A percentile compares a stretch with the other conserved stretches of the same genome.
These are phyloP conservation scores for Daedalea quercina DNA, from an alignment of 768 basidiomycete genomes.

Conservation along the genomic window DNA sequence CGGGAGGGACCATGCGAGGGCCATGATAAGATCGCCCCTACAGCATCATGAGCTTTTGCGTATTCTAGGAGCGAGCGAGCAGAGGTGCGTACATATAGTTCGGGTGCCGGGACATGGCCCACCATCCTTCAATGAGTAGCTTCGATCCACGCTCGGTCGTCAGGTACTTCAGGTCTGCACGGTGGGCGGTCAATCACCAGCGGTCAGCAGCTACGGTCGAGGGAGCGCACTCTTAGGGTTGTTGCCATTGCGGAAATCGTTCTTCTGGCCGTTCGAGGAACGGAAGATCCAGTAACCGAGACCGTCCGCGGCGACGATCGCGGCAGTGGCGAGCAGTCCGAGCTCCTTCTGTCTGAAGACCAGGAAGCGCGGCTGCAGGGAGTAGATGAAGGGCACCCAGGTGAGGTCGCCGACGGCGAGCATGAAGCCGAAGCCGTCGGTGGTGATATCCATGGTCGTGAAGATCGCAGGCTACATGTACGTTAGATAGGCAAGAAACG, in stretches of 20 bases:
- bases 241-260: slow-evolving; percentile 86
- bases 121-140: slow-evolving; percentile 94
- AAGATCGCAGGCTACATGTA: slow-evolving; percentile 68
- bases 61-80: not conserved
- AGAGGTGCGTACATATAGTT: slow-evolving; percentile 64
- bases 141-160: slow-evolving; percentile 83
- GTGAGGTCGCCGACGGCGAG: slow-evolving; percentile 85
- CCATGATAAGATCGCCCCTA: slow-evolving; percentile 86
- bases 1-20: slow-evolving; percentile 87
- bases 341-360: slow-evolving; percentile 85
- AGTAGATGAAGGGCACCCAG: slow-evolving; percentile 95
- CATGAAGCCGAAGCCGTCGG: slow-evolving; percentile 99
- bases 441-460: slow-evolving; percentile 96
- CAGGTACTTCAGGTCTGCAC: slow-evolving; percentile 67
- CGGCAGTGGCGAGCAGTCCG: slow-evolving; percentile 47
- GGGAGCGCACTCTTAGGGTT: slow-evolving; percentile 78
- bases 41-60: not conserved
- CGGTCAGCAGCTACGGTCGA: not conserved
- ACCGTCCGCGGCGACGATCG: slow-evolving; percentile 57
- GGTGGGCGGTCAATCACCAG: too few species aligned
- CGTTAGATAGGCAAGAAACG: not conserved
- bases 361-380: slow-evolving; percentile 90
- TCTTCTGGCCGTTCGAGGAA: slow-evolving; percentile 85
- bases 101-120: slow-evolving; percentile 91
- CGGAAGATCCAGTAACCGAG: slow-evolving; percentile 92